Conservation (phyloP, 306 rosid genomes). For the Pyrus pyrifolia region DNA sequence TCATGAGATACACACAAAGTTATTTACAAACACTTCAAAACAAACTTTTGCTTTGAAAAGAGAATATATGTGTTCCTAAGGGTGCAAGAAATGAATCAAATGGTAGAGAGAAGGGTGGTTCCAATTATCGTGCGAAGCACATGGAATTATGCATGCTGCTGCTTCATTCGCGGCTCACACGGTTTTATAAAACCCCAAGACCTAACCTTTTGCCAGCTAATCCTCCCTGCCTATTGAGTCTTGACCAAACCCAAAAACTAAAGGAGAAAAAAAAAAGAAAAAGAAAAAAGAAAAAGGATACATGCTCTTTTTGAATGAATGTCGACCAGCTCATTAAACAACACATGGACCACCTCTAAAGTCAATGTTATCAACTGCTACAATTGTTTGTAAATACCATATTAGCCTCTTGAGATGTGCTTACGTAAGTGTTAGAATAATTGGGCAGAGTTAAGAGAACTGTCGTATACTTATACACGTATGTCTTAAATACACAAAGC, state of each 20-base stretch:
- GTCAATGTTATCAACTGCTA: background rate
- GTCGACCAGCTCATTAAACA: background rate
- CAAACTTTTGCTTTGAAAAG: background rate
- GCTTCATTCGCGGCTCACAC: conserved; percentile 12
- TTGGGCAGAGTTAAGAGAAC: too few species aligned
- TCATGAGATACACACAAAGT: too few species aligned
- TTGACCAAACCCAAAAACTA: background rate
- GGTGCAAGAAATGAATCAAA: background rate
- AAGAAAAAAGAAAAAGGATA: background rate
- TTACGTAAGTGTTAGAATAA: too few species aligned
- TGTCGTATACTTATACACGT: too few species aligned
- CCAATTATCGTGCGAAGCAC: background rate
- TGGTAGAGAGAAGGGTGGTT: background rate
- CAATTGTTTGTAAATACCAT: background rate
- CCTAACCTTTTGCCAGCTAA: conserved; percentile 1
- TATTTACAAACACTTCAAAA: too few species aligned
- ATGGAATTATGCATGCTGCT: background rate
- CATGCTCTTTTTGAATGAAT: background rate
- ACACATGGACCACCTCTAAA: background rate
- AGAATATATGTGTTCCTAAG: background rate
- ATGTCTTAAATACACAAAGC: too few species aligned
- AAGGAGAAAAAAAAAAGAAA: background rate
- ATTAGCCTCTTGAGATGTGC: background rate
- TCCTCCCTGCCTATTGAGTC: background rate
- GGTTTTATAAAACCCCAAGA: background rate